Evolutionary conservation across 306 rosid species (phyloP).

Genomic region (Sophora flavescens): DNA sequence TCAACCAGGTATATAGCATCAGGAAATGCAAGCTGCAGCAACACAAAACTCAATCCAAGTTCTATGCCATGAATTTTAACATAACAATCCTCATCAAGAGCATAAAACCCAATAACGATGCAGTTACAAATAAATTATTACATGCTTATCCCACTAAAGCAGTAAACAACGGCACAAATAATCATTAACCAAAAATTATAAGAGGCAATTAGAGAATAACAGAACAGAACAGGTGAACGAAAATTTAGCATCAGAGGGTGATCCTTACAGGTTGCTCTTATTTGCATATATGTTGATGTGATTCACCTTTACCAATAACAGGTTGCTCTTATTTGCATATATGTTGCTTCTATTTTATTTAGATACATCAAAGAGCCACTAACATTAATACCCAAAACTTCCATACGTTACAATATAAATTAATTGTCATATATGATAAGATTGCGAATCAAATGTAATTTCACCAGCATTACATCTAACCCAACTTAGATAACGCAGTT

Average conservation of each 20-base stretch:
- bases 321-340: background rate
- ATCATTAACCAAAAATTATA: constrained; percentile 6
- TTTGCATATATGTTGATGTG: background rate
- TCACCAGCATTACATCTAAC: background rate
- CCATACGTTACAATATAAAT: too few relatives aligned
- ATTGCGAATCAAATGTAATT: background rate
- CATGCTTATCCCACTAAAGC: background rate
- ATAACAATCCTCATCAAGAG: background rate
- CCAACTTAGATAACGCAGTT: background rate
- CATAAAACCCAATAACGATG: background rate
- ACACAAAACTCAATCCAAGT: constrained; percentile 11
- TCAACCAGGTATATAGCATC: constrained; percentile 97
- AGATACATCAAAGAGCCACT: background rate
- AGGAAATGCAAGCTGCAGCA: constrained; percentile 90
- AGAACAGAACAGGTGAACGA: background rate
- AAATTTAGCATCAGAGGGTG: background rate
- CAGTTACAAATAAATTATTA: background rate
- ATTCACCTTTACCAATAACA: background rate
- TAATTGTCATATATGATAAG: background rate
- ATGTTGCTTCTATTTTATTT: background rate
- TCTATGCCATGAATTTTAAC: background rate
- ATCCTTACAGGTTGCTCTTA: background rate
- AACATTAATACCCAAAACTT: background rate
- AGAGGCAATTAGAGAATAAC: background rate
- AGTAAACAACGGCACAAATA: background rate